Conservation (phyloP, 495 filamentous ascomycete genomes). For the Trichoderma asperelloides region DNA sequence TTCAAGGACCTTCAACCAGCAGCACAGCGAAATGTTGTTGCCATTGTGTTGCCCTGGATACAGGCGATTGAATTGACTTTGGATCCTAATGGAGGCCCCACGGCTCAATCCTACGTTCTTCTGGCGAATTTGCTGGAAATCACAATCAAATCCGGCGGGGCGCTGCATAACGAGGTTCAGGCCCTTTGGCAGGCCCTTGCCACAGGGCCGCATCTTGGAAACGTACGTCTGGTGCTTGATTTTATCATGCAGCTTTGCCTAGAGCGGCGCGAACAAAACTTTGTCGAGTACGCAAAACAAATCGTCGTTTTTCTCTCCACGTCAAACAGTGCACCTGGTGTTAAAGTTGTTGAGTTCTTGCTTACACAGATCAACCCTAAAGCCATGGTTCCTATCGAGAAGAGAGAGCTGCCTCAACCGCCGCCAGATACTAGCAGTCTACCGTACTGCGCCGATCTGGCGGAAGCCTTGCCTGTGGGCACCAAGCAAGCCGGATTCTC, state of each 20-base stretch:
- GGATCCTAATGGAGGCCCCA: constrained; percentile 89
- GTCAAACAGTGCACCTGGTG: constrained; percentile 66
- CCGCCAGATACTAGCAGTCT: constrained; percentile 66
- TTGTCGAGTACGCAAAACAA: constrained; percentile 95
- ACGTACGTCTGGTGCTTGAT: constrained; percentile 87
- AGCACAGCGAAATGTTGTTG: constrained; percentile 86
- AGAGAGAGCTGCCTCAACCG: constrained; percentile 59
- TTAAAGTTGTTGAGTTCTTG: constrained; percentile 89
- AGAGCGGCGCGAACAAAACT: constrained; percentile 91
- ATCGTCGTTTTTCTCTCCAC: constrained; percentile 92
- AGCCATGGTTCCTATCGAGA: constrained; percentile 79
- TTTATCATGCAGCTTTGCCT: constrained; percentile 92
- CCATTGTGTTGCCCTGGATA: constrained; percentile 91
- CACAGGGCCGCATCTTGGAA: constrained; percentile 87
- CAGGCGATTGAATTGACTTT: constrained; percentile 87
- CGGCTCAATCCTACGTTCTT: constrained; percentile 85
- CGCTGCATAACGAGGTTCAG: constrained; percentile 91
- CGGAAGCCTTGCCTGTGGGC: constrained; percentile 68
- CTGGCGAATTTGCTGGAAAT: constrained; percentile 94
- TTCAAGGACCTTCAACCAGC: constrained; percentile 76
- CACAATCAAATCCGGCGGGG: constrained; percentile 80
- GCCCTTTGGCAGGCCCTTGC: constrained; percentile 95
- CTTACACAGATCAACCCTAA: constrained; percentile 81
- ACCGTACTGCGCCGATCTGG: constrained; percentile 84
- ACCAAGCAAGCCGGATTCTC: constrained; percentile 89